Evolutionary conservation across 139 green algal genomes (phyloP), one percentile per base, ranked within the genome.

Genomic region (Picochlorum sp.): DNA sequence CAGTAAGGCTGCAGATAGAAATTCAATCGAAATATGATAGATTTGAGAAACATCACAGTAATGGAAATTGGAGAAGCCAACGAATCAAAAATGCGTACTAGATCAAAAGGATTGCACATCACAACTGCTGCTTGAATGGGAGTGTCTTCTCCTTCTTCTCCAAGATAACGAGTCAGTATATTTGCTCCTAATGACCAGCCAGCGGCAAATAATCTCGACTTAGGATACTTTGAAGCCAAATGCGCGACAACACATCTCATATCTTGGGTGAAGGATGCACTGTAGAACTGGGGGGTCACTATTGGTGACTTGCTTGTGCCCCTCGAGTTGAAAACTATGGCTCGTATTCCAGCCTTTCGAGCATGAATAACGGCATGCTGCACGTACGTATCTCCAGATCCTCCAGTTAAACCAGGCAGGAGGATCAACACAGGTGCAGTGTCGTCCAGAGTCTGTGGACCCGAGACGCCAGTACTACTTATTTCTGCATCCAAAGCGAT

Each of bases 111-210:
- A 64, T 97, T 97, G 83, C 88, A 96, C 63, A 97, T 71, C 30
- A 80, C 87, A n/a, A 88, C 85, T 2, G 88, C 90, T 2, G 84
- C 88, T 12, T 33, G 12, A 26, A 97, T 56, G 24, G 80, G 84
- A 4, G 77, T 89, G 12, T 31, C 28, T 0, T 45, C 36, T 8
- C 83, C 80, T 58, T 90, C 78, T 70, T 94, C 85, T 0, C 77
- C 80, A 44, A 91, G 56, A 55, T 85, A 88, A 22, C 54, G 41
- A 13, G 61, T 68, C 55, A 96, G 56, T 57, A 96, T 96, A 78
- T 96, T 96, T 44, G 83, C 89, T 0, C 91, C 91, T 52, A 97
- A 76, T 5, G 79, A 92, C 87, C 88, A 98, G 2, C 91, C 91
- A 4, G 76, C 84, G 7, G 85, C 91, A 24, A 96, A 69, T 14